Evolutionary conservation across 306 rosid species (phyloP).

Genomic region (Gillenia trifoliata): DNA sequence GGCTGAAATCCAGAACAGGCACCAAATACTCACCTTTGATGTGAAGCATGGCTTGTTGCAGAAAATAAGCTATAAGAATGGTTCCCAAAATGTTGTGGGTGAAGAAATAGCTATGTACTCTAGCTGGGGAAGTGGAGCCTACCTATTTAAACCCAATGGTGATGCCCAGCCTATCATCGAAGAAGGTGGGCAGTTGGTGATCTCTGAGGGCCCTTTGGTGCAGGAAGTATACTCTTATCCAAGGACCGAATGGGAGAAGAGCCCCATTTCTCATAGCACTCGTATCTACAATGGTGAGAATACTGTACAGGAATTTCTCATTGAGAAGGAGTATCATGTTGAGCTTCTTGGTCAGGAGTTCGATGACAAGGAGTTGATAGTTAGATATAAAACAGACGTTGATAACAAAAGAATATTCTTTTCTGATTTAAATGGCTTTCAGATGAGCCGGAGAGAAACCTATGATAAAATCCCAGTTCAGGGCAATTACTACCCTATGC

Average conservation of each 20-base stretch:
- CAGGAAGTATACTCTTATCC: constrained; percentile 89
- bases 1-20: constrained; percentile 67
- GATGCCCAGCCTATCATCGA: constrained; percentile 60
- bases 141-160: constrained; percentile 80
- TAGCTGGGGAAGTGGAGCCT: constrained; percentile 81
- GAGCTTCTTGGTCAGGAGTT: constrained; percentile 65
- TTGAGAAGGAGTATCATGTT: constrained; percentile 97
- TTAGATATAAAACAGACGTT: constrained; percentile 73
- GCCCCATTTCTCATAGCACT: constrained; percentile 90
- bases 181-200: constrained; percentile 65
- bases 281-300: constrained; percentile 68
- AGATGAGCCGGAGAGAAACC: constrained; percentile 94
- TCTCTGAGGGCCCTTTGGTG: constrained; percentile 75
- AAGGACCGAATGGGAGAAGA: constrained; percentile 58
- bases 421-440: constrained; percentile 93
- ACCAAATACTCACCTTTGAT: constrained; percentile 70
- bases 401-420: constrained; percentile 72
- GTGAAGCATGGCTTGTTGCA: constrained; percentile 66
- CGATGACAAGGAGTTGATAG: constrained; percentile 81
- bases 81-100: constrained; percentile 44
- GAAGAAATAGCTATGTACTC: constrained; percentile 92
- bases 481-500: constrained; percentile 97
- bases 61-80: constrained; percentile 42
- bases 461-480: constrained; percentile 90
- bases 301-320: constrained; percentile 56